Base-by-base conservation (phyloP, 129 eudicot species). In the Saposhnikovia divaricata region DNA sequence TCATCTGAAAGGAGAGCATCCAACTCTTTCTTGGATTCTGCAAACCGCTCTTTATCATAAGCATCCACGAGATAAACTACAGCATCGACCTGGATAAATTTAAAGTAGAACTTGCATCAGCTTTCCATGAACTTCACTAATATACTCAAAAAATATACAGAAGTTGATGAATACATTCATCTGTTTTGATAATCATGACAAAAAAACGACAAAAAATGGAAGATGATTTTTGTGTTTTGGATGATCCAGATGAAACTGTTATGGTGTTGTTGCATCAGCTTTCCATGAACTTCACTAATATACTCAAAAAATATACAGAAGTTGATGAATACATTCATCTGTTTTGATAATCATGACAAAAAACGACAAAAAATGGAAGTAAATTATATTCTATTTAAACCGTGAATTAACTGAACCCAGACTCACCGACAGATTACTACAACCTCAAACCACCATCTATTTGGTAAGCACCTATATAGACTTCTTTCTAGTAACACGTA, bases 41-140 rank as follows among this genome's bases (percentile, higher is more conserved):
- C 77, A 44, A 73, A 73, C 6, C 77, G 77, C 55, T 73, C 77
- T 23, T 73, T 73, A 37, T 73, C 77, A 73, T 73, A 73, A 5
- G 77, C 77, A 73, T 73, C 77, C 77, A 73, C 77, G 0, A 73
- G 77, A 44, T 73, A 73, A 73, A 73, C 77, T 42, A 73, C 77
- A 43, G 77, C 77, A 73, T 73, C 77, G 2, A 73, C 77, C 77
- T 73, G 55, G n/a, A 11, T 73, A 73, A 42, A 42, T 10, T n/a
- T 3, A 43, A 19, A 43, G 28, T 4, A 73, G 3, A 12, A 73
- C 10, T 23, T 43, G 77, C 10, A 43, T 73, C 37, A 6, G 50
- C 28, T 19, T 40, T 40, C 7, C 75, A 4, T 34, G 37, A 34
- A 34, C 37, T 34, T 34, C 37, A 70, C 16, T 38, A 70, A 3